Evolutionary conservation across 2,329 filamentous ascomycete genomes (phyloP).

Genomic region (Mariannaea sp.): DNA sequence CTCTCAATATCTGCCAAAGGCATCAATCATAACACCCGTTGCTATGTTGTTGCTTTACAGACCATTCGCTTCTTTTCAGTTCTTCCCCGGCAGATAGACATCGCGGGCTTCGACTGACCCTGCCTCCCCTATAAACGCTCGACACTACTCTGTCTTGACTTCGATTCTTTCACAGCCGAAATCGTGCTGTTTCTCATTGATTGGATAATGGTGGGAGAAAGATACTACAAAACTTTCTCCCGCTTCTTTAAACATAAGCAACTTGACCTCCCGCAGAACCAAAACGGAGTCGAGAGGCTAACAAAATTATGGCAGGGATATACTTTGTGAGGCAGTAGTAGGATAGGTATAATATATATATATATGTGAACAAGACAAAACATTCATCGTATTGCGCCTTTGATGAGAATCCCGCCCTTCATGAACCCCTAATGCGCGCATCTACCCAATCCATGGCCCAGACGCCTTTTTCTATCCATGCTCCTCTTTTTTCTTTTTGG

Average conservation of each 20-base stretch:
- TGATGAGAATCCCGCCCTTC: conserved; percentile 1
- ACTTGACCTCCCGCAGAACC: conserved; percentile 17
- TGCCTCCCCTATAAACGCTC: conserved; percentile 12
- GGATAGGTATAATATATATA: too few species aligned
- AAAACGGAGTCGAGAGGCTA: conserved; percentile 5
- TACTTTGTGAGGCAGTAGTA: conserved; percentile 22
- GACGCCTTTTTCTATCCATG: conserved; percentile 17
- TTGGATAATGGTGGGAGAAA: conserved; percentile 32
- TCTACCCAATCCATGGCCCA: conserved; percentile 15
- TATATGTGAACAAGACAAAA: conserved; percentile 22
- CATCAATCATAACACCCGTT: too few species aligned
- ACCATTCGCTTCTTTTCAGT: background rate
- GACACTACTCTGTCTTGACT: conserved; percentile 5
- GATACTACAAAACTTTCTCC: conserved; percentile 27
- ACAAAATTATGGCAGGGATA: conserved; percentile 22
- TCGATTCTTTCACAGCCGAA: conserved; percentile 19
- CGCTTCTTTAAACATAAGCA: conserved; percentile 26
- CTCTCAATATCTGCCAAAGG: too few species aligned
- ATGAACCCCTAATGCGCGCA: conserved; percentile 7
- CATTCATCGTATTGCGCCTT: conserved; percentile 5
- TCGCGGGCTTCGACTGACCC: background rate
- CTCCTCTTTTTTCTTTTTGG: conserved; percentile 10
- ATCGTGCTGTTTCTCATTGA: conserved; percentile 24
- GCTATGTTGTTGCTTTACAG: background rate
- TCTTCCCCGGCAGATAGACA: background rate